Percentiles rank a stretch among this genome's conserved stretches.
Conservation (phyloP, 2,329 filamentous ascomycete genomes). For the Hirsutella thompsonii region DNA sequence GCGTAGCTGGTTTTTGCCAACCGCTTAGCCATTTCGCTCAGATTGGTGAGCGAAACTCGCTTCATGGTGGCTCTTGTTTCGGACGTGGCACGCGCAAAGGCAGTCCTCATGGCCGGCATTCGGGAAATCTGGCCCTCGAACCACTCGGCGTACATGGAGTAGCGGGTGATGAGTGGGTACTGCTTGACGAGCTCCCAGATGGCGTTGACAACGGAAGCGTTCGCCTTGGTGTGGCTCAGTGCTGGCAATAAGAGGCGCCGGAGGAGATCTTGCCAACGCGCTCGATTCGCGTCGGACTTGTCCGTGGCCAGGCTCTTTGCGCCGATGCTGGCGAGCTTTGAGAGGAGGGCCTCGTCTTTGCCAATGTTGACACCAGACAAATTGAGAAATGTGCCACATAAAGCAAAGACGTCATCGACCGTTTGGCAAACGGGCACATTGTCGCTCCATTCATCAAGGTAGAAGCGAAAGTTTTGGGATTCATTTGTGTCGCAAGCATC, state of each 20-base stretch:
- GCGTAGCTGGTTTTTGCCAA: slow-evolving; percentile 87
- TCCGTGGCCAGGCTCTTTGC: slow-evolving; percentile 61
- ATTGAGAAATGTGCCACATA: slow-evolving; percentile 76
- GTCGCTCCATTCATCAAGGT: slow-evolving; percentile 95
- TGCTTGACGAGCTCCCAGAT: slow-evolving; percentile 72
- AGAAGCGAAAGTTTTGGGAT: slow-evolving; percentile 75
- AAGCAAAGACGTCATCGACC: slow-evolving; percentile 78
- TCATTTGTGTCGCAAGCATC: slow-evolving; percentile 67
- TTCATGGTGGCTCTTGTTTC: slow-evolving; percentile 83
- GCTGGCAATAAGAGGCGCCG: slow-evolving; percentile 77
- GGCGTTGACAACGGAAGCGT: slow-evolving; percentile 73
- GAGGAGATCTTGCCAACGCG: slow-evolving; percentile 75
- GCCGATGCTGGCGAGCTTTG: slow-evolving; percentile 79
- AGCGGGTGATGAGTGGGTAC: slow-evolving; percentile 66
- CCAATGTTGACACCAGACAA: slow-evolving; percentile 83
- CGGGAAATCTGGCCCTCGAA: slow-evolving; percentile 68
- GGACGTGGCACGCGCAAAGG: slow-evolving; percentile 62
- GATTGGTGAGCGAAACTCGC: slow-evolving; percentile 76
- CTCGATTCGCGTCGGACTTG: slow-evolving; percentile 52
- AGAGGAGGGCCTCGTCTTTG: slow-evolving; percentile 62
- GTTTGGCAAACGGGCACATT: slow-evolving; percentile 84
- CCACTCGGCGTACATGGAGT: slow-evolving; percentile 89
- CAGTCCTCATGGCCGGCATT: slow-evolving; percentile 61
- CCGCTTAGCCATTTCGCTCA: slow-evolving; percentile 71
- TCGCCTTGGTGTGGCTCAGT: slow-evolving; percentile 73